A percentile compares a stretch with the other conserved stretches of the same genome.
Evolutionary conservation across 352 stramenopile species (phyloP).

Genomic region (Globisporangium radiosum): DNA sequence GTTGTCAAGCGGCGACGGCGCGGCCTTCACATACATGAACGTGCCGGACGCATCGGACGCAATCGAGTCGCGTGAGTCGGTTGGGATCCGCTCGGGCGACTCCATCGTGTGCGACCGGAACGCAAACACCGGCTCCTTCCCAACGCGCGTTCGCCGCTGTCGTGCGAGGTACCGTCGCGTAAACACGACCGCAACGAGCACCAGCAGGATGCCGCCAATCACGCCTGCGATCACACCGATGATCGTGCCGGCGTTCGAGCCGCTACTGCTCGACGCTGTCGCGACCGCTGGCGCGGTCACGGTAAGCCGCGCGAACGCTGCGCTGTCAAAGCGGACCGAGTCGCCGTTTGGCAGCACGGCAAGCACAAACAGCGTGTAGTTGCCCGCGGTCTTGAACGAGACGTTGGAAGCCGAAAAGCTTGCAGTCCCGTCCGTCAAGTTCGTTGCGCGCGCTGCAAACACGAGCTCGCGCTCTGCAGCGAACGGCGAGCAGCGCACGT

Average conservation of each 20-base stretch:
- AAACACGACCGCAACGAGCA: slow-evolving; percentile 20
- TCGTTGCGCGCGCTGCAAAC: slow-evolving; percentile 24
- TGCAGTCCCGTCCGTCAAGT: slow-evolving; percentile 20
- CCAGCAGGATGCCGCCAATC: slow-evolving; percentile 21
- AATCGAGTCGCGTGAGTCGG: slow-evolving; percentile 28
- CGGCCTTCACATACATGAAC: slow-evolving; percentile 49
- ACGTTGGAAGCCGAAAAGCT: slow-evolving; percentile 22
- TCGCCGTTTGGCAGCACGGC: slow-evolving; percentile 40
- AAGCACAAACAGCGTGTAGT: slow-evolving; percentile 42
- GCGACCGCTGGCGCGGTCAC: slow-evolving; percentile 16
- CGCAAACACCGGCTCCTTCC: slow-evolving; percentile 33
- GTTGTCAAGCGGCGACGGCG: slow-evolving; percentile 27
- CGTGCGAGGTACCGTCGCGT: slow-evolving; percentile 17
- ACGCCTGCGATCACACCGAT: slow-evolving; percentile 27
- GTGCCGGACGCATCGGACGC: slow-evolving; percentile 34
- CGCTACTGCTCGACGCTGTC: slow-evolving; percentile 13
- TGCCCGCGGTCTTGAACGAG: slow-evolving; percentile 28
- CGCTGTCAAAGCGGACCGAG: slow-evolving; percentile 31
- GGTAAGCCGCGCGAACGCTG: slow-evolving; percentile 26
- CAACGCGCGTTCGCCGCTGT: not conserved
- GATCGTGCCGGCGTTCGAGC: slow-evolving; percentile 21
- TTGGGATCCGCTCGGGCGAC: slow-evolving; percentile 23
- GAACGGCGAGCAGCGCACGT: slow-evolving; percentile 35
- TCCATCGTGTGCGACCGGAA: slow-evolving; percentile 32
- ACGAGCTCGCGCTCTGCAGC: slow-evolving; percentile 23